Evolutionary conservation across 306 rosid genomes (phyloP), one percentile per base, ranked within the genome.

Genomic region (Vachellia pachyceras): DNA sequence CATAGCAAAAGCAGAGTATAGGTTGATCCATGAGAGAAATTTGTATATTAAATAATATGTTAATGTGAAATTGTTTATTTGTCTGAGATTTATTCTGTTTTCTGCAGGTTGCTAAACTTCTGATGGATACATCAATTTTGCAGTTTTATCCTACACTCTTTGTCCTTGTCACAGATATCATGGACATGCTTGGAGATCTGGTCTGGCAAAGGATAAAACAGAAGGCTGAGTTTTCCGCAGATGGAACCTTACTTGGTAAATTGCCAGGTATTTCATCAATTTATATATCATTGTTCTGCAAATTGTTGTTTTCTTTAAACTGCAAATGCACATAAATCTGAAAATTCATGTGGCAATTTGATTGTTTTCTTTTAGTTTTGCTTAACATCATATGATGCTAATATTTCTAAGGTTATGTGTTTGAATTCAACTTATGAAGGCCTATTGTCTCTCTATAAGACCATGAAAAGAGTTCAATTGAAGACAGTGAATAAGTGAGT

Each of bases 121-220:
- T 95, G 89, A 88, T 82, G 95, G 99, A 95, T 81, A 95, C 97
- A 17, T 93, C 97, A 23, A 89, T 89, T 57, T 85, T 63, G 78
- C 93, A 93, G 85, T 95, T 92, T 87, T 93, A 95, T 84, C 97
- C 97, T 79, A 91, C 96, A 2, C 91, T 95, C 71, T 95, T 95
- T 88, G 94, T 91, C 86, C 97, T 91, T 75, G 95, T 88, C 71
- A 87, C 92, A 61, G 93, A 95, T 89, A 87, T 93, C 76, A 72
- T 95, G 94, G 99, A 95, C 86, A 93, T 90, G 94, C 85, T 95
- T 44, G 99, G 99, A 46, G 84, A 91, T 86, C 82, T 95, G 88
- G 99, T 95, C 68, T 95, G 98, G 99, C 92, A 86, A 52, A 97
- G 98, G 85, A 93, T 95, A 79, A 93, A 88, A 83, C 81, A 20